phyloP scores from a whole-genome alignment of 768 basidiomycete species.

The Phlebiopsis flavidoalba region DNA sequence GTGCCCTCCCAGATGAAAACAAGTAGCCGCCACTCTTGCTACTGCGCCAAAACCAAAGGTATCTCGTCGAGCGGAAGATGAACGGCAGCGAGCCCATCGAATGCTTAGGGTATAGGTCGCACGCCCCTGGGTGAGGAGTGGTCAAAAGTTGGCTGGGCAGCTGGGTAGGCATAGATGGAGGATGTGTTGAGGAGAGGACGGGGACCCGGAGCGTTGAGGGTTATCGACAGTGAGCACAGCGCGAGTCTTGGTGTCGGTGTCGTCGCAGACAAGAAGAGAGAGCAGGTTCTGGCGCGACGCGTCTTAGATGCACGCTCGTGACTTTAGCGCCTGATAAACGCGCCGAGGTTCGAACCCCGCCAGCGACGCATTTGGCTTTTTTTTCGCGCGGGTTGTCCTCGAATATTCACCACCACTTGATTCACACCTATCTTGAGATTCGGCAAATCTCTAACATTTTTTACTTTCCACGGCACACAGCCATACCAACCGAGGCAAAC shows the following conservation, averaged over 20 bases:
- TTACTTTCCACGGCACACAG: no score
- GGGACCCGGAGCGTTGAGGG: conserved; percentile 45
- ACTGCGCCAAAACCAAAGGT: conserved; percentile 15
- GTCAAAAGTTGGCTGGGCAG: conserved; percentile 44
- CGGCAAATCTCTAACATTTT: no score
- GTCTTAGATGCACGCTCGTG: no score
- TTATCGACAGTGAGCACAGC: no score
- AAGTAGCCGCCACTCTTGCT: conserved; percentile 9
- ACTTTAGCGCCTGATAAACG: no score
- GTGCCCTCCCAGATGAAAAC: neutral
- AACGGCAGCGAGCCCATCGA: conserved; percentile 29
- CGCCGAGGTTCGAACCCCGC: no score
- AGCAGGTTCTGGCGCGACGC: neutral
- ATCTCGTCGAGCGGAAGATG: conserved; percentile 19
- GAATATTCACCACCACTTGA: no score
- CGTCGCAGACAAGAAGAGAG: neutral
- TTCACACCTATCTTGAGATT: no score
- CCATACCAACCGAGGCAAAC: no score
- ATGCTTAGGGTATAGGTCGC: conserved; percentile 62
- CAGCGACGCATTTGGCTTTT: no score
- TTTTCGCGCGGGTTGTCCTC: no score
- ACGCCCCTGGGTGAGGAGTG: conserved; percentile 40
- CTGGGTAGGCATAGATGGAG: conserved; percentile 26
- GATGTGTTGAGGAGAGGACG: conserved; percentile 23
- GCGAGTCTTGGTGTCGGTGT: neutral